Percentiles rank a stretch among this genome's conserved stretches.
Evolutionary conservation across 2,329 filamentous ascomycete genomes (phyloP).

Genomic region (Grosmannia penicillata): DNA sequence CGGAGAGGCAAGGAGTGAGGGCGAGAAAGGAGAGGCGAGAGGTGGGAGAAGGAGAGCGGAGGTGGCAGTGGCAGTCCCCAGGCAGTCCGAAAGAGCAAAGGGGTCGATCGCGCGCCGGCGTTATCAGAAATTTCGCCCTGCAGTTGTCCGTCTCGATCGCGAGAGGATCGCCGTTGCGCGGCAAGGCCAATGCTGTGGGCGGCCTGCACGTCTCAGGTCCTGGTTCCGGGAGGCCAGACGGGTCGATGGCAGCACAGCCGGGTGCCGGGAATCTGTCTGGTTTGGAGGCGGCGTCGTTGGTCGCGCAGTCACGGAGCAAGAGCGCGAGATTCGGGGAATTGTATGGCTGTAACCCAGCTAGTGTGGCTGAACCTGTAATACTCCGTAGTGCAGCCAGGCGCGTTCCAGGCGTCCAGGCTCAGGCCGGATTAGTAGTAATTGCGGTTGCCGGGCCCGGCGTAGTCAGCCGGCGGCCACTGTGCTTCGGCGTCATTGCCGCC

Average conservation of each 20-base stretch:
- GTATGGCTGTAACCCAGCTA: too few species aligned
- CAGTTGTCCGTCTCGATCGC: neutral
- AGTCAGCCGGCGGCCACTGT: neutral
- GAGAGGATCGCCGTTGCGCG: neutral
- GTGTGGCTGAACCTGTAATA: neutral
- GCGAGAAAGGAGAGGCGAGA: too few species aligned
- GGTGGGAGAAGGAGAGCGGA: neutral
- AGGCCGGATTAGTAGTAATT: slow-evolving; percentile 4
- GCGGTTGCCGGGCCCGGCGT: neutral
- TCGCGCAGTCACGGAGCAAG: too few species aligned
- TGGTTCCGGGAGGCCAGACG: too few species aligned
- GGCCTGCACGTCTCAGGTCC: too few species aligned
- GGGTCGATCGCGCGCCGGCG: neutral
- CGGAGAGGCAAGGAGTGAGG: too few species aligned
- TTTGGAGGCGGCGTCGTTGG: too few species aligned
- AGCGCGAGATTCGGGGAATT: too few species aligned
- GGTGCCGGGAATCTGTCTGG: too few species aligned
- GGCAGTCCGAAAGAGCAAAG: neutral
- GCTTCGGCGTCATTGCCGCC: too few species aligned
- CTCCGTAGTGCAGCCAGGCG: neutral
- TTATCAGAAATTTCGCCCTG: neutral
- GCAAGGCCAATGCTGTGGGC: too few species aligned
- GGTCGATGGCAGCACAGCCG: too few species aligned
- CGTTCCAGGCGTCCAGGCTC: neutral
- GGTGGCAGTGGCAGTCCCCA: neutral